These are phyloP conservation scores for Arachnopeziza araneosa DNA, from an alignment of 2,329 filamentous ascomycete species.

Conservation along the genomic window DNA sequence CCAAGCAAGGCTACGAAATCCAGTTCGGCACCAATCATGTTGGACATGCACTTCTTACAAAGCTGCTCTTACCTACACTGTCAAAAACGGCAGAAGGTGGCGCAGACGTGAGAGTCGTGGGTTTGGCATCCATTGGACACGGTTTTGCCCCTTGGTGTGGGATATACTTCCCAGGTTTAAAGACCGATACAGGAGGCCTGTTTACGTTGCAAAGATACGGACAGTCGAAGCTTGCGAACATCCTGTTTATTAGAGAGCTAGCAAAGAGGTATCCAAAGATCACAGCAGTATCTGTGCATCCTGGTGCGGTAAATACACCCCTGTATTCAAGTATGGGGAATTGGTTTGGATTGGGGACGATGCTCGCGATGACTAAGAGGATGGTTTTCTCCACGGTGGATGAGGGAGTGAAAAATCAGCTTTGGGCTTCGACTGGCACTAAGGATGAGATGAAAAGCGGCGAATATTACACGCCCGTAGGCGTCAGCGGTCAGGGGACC, in stretches of 20 bases:
- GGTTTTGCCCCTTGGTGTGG: conserved; percentile 5
- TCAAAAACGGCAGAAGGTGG: conserved; percentile 18
- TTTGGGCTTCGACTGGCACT: conserved; percentile 3
- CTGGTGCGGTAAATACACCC: conserved; percentile 33
- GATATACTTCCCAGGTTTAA: conserved; percentile 29
- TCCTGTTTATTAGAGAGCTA: conserved; percentile 38
- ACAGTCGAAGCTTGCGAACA: conserved; percentile 43
- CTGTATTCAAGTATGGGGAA: background rate
- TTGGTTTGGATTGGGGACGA: background rate
- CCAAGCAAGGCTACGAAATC: conserved; percentile 42
- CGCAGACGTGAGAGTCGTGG: conserved; percentile 16
- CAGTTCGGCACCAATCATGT: conserved; percentile 46
- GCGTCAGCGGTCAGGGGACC: conserved; percentile 25
- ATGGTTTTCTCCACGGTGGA: background rate
- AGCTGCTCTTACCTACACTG: conserved; percentile 33
- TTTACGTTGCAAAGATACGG: conserved; percentile 35
- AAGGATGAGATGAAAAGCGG: conserved; percentile 27
- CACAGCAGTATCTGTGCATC: conserved; percentile 35
- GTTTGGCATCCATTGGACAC: conserved; percentile 6
- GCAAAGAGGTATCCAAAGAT: conserved; percentile 29
- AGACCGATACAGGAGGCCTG: conserved; percentile 2
- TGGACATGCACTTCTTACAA: conserved; percentile 41
- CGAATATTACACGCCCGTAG: conserved; percentile 36
- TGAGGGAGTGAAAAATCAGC: background rate
- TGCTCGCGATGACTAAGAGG: background rate